Conservation (phyloP, 2,329 filamentous ascomycete species). For the Lachnellula occidentalis region DNA sequence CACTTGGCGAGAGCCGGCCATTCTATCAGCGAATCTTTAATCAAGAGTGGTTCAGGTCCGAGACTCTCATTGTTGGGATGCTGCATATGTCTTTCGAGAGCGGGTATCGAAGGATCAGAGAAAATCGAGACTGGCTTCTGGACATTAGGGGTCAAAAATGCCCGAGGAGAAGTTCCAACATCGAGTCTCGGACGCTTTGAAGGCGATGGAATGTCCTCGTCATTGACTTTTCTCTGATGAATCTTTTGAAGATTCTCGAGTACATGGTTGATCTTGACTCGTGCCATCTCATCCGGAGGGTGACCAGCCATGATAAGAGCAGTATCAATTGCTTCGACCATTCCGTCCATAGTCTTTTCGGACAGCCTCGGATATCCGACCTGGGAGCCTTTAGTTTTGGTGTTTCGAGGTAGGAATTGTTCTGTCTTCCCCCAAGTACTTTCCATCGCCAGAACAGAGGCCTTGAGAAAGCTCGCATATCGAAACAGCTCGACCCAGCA, state of each 20-base stretch:
- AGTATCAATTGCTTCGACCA: slow-evolving; percentile 29
- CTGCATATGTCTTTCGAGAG: slow-evolving; percentile 58
- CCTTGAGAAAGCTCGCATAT: slow-evolving; percentile 62
- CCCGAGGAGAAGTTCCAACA: slow-evolving; percentile 15
- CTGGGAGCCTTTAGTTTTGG: neutral
- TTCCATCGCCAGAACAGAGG: slow-evolving; percentile 34
- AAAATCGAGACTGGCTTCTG: slow-evolving; percentile 37
- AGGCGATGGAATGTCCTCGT: neutral
- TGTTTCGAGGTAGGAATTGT: too few species aligned
- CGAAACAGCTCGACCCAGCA: slow-evolving; percentile 69
- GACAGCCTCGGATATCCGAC: neutral
- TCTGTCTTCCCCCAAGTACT: slow-evolving; percentile 8
- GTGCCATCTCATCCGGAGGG: slow-evolving; percentile 2
- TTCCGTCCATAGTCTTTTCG: slow-evolving; percentile 18
- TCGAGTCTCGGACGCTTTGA: slow-evolving; percentile 21
- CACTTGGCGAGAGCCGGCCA: slow-evolving; percentile 81
- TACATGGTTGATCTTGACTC: slow-evolving; percentile 44
- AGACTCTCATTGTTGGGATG: slow-evolving; percentile 33
- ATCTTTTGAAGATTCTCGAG: slow-evolving; percentile 61
- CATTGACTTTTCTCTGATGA: too few species aligned
- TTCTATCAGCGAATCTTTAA: slow-evolving; percentile 56
- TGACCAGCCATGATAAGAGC: slow-evolving; percentile 30
- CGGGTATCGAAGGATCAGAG: slow-evolving; percentile 46
- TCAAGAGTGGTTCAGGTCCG: slow-evolving; percentile 58
- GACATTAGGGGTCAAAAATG: slow-evolving; percentile 39